A percentile compares a stretch with the other conserved stretches of the same genome.
Evolutionary conservation across 2,329 filamentous ascomycete genomes (phyloP).

Genomic region (Leptographium lundbergii): DNA sequence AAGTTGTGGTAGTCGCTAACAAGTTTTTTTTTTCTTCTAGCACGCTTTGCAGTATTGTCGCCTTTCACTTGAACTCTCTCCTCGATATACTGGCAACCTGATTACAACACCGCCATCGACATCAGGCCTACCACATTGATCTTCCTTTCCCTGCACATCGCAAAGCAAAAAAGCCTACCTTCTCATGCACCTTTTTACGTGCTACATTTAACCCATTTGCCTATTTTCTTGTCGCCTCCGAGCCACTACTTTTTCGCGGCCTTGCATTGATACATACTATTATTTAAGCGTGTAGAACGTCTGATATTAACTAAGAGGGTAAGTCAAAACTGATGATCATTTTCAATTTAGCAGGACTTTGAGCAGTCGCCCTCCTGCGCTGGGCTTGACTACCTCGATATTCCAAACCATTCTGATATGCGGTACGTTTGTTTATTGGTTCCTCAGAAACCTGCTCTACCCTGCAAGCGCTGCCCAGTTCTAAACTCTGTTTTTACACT

Average conservation of each 20-base stretch:
- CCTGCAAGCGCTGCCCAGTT: neutral
- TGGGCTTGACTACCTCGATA: constrained; percentile 41
- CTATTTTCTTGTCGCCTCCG: neutral
- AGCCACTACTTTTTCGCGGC: neutral
- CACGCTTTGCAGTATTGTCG: neutral
- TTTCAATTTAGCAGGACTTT: constrained; percentile 33
- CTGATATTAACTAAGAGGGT: neutral
- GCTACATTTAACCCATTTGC: neutral
- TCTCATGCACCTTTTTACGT: neutral
- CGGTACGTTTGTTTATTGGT: constrained; percentile 29
- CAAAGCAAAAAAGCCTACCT: neutral
- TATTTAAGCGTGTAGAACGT: neutral
- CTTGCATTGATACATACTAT: neutral
- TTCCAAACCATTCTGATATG: constrained; percentile 39
- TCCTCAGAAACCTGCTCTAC: neutral
- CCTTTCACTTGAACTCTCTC: constrained; percentile 2
- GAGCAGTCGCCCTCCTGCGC: constrained; percentile 35
- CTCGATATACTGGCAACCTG: constrained; percentile 1
- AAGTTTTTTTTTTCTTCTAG: neutral
- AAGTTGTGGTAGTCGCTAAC: neutral
- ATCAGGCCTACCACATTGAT: neutral
- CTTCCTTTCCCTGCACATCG: neutral
- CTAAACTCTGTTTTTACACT: neutral
- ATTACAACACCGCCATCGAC: neutral
- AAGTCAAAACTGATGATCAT: constrained; percentile 12